These are phyloP conservation scores for Rubroboletus satanas DNA, from an alignment of 768 basidiomycete species.

Conservation along the genomic window DNA sequence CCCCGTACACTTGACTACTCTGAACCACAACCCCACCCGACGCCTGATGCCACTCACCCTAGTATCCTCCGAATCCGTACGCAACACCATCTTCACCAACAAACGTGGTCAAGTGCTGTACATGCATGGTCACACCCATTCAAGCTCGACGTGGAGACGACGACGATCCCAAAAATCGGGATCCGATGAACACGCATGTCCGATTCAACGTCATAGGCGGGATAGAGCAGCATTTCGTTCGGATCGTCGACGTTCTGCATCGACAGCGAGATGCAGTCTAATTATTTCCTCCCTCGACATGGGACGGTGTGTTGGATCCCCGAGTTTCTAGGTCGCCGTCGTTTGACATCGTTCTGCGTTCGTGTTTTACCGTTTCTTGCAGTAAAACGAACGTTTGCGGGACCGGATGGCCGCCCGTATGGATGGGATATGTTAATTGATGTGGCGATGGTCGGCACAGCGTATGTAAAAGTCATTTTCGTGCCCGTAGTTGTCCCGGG, in stretches of 20 bases:
- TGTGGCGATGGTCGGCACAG: constrained; percentile 9
- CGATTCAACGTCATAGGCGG: constrained; percentile 30
- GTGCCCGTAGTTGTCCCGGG: constrained; percentile 9
- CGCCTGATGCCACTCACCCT: constrained; percentile 16
- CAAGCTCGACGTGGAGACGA: constrained; percentile 8
- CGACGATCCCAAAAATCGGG: constrained; percentile 21
- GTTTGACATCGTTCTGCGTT: neutral
- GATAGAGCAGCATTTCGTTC: constrained; percentile 30
- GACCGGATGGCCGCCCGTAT: constrained; percentile 31
- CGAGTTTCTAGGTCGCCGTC: neutral
- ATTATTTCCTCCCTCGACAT: constrained; percentile 17
- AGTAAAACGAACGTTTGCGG: constrained; percentile 26
- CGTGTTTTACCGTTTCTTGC: neutral
- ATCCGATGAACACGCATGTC: constrained; percentile 22
- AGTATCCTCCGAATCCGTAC: constrained; percentile 18
- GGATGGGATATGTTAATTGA: constrained; percentile 26
- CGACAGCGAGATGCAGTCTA: constrained; percentile 21
- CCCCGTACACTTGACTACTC: neutral
- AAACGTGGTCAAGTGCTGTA: constrained; percentile 25
- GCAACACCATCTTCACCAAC: constrained; percentile 18
- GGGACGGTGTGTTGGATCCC: constrained; percentile 1
- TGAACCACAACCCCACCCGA: neutral
- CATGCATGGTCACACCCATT: constrained; percentile 17
- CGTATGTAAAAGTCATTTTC: no score
- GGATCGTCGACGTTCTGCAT: constrained; percentile 29